Base-by-base conservation (phyloP, 1,284 basidiomycete genomes). In the Fomitopsis betulina region DNA sequence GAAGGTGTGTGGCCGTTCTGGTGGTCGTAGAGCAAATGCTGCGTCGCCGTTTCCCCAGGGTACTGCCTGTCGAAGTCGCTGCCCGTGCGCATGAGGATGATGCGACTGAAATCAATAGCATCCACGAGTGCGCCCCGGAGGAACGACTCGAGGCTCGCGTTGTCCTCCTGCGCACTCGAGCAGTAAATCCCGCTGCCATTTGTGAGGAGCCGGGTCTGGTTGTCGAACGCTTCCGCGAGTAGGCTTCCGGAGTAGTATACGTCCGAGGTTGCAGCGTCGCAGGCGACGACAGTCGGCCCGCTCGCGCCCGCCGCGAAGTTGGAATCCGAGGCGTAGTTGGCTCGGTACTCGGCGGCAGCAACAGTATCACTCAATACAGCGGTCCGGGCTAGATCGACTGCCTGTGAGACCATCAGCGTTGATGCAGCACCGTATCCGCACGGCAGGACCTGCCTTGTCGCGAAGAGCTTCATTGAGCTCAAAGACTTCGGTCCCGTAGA, bases 401-500 rank as follows among this genome's bases (percentile, higher is more conserved):
- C 78, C 49, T 51, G 5, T 1, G 45, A 13, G 23, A 21, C 23
- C 4, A 25, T 15, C 25, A 25, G 4, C 13, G 13, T 10, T 51
- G 9, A 21, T 32, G 13, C 23, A 12, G 7, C 10, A 27, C 17
- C 21, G 17, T 35, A 21, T 51, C 0, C 12, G 33, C 19, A 27
- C 32, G 6, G n/a, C 15, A n/a, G 3, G 32, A 35, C 49, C 3
- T n/a, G 32, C 49, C 17, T 65, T 61, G 51, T 75, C 70, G 15
- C 77, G 72, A 12, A 82, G 69, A 56, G 72, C 72, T 39, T 76
- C 75, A 68, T 81, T 81, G 57, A 82, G 65, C 67, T 79, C 77
- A 63, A 76, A 82, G 9, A 81, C 73, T 68, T 82, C 80, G 17
- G 79, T 80, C 25, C 80, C 80, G 63, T 81, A 79, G 39, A 77